phyloP scores from a whole-genome alignment of 805 yeast species.

The Lachancea kluyveri region DNA sequence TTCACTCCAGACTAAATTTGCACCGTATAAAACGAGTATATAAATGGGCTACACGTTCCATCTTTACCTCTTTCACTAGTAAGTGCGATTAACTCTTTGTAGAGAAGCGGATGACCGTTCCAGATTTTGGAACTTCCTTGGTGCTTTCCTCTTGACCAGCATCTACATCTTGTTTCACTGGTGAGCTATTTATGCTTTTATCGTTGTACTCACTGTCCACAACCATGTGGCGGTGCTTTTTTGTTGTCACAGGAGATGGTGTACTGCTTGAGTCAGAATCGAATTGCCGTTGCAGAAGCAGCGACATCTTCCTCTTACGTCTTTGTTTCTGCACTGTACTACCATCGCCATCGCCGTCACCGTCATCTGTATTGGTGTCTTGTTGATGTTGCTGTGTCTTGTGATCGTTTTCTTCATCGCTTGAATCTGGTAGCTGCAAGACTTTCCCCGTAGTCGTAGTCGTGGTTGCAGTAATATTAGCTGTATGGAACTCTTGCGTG shows the following conservation, averaged over 20 bases:
- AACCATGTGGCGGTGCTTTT: conserved; percentile 5
- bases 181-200: conserved; percentile 17
- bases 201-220: conserved; percentile 2
- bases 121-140: conserved; percentile 19
- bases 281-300: conserved; percentile 28
- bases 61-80: too few relatives aligned
- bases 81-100: too few relatives aligned
- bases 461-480: conserved; percentile 14
- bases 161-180: conserved; percentile 11
- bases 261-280: conserved; percentile 28
- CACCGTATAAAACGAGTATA: too few relatives aligned
- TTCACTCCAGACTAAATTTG: too few relatives aligned
- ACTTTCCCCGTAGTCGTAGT: conserved; percentile 19
- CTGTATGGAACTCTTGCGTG: conserved; percentile 16
- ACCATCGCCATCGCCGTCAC: conserved; percentile 14
- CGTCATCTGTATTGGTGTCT: conserved; percentile 3
- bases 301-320: conserved; percentile 28
- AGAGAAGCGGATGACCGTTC: conserved; percentile 22
- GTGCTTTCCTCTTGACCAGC: conserved; percentile 17
- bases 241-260: conserved; percentile 19
- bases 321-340: conserved; percentile 27
- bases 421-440: conserved; percentile 23
- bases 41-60: too few relatives aligned
- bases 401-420: conserved; percentile 19
- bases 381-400: conserved; percentile 1